Base-by-base conservation (phyloP, 768 basidiomycete species). In the Dacryopinax primogenitus region DNA sequence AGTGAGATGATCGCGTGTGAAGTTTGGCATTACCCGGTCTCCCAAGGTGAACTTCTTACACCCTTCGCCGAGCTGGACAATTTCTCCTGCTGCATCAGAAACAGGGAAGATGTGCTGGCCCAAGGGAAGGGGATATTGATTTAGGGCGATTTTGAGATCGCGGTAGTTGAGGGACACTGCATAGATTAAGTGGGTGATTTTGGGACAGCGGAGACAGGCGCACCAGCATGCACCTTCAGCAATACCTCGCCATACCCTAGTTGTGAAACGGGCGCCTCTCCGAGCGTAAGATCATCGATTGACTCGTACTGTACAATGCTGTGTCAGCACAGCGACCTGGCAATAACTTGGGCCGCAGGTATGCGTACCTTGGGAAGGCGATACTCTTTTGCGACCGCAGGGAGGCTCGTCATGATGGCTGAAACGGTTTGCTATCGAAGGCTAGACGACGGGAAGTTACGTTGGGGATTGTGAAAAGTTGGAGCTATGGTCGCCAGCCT, bases 61-160 rank as follows among this genome's bases (percentile, higher is more conserved):
- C 18, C 62, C 44, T 11, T 45, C 15, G n/a, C 65, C 67, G 13
- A 30, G 26, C 9, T 23, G 26, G 51, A 61, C 67, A 39, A 68
- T 63, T 39, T 68, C 67, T 1, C 67, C 67, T 30, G 67, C 67
- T 3, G 62, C 62, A 21, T 68, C 67, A 0, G 65, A 68, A 21
- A 35, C 44, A 1, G 64, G 51, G 11, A 58, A 23, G 51, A 58
- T 58, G 51, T 58, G 26, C 51, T 58, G 3, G 9, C 13, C 51
- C 51, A 58, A 21, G 11, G 51, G 51, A 23, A 58, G 51, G 13
- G 51, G 51, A 30, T 58, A 58, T 30, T 58, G 4, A 21, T 58
- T 58, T 18, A 28, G 51, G 3, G 51, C 51, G 18, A 58, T 58
- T 30, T 58, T 58, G 51, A 58, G 51, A 30, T 58, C 51, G 51